These are phyloP conservation scores for Larix kaempferi DNA, from an alignment of 75 land plant species.

Conservation along the genomic window DNA sequence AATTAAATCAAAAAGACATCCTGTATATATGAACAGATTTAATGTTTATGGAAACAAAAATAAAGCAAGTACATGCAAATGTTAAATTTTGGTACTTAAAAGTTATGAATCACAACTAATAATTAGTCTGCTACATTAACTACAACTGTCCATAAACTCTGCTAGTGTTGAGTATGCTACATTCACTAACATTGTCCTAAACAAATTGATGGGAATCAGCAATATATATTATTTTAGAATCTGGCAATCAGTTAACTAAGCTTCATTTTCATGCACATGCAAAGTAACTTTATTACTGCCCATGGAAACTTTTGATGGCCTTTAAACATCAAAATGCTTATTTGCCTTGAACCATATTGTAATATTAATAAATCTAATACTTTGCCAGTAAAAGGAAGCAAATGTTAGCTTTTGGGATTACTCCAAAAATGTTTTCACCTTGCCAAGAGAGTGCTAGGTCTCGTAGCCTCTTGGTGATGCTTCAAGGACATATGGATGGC, in stretches of 20 bases:
- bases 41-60: not conserved
- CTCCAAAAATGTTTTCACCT: too few species aligned
- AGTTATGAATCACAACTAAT: not conserved
- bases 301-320: not conserved
- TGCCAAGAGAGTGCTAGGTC: too few species aligned
- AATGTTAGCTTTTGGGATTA: not conserved
- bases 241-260: not conserved
- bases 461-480: too few species aligned
- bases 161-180: too few species aligned
- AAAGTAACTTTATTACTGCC: not conserved
- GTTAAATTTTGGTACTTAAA: not conserved
- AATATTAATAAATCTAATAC: not conserved
- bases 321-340: not conserved
- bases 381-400: not conserved
- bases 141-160: not conserved
- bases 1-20: not conserved
- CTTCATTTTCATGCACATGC: not conserved
- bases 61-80: not conserved
- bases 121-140: not conserved
- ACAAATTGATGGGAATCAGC: not conserved
- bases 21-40: not conserved
- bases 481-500: too few species aligned
- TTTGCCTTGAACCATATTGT: not conserved
- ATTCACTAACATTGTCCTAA: slow-evolving; percentile 5
- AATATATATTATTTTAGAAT: not conserved